These are phyloP conservation scores for Telfairia occidentalis DNA, from an alignment of 331 rosid species.

Conservation along the genomic window DNA sequence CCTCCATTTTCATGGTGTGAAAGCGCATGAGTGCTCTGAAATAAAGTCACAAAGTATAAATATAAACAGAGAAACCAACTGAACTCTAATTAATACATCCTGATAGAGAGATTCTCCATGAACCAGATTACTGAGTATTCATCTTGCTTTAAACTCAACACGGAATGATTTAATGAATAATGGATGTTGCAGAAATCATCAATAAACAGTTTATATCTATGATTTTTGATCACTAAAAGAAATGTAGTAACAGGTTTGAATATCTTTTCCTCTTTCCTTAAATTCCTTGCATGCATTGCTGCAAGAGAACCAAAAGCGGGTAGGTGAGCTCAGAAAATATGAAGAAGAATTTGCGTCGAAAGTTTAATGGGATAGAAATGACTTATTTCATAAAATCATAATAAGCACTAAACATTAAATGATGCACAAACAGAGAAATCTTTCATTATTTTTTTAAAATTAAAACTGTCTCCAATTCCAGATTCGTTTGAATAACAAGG, in stretches of 20 bases:
- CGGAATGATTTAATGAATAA: neutral
- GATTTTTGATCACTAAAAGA: neutral
- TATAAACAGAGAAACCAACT: neutral
- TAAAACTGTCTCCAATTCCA: neutral
- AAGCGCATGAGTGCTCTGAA: slow-evolving; percentile 91
- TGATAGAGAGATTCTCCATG: neutral
- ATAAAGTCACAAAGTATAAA: neutral
- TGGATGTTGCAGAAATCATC: neutral
- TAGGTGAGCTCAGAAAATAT: neutral
- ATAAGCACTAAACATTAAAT: neutral
- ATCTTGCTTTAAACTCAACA: neutral
- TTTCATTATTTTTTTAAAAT: neutral
- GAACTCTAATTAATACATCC: neutral
- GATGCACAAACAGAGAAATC: neutral
- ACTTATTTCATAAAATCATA: neutral
- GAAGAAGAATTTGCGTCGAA: neutral
- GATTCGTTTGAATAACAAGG: neutral
- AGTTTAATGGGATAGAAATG: neutral
- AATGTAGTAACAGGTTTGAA: neutral
- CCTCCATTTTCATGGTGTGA: slow-evolving; percentile 97
- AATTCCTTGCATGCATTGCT: neutral
- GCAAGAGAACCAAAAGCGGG: neutral
- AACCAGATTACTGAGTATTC: neutral
- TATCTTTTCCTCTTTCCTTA: neutral
- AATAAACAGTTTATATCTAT: neutral